Evolutionary conservation across 371 early-diverging fungal species (phyloP).

Genomic region (Funneliformis caledonium): DNA sequence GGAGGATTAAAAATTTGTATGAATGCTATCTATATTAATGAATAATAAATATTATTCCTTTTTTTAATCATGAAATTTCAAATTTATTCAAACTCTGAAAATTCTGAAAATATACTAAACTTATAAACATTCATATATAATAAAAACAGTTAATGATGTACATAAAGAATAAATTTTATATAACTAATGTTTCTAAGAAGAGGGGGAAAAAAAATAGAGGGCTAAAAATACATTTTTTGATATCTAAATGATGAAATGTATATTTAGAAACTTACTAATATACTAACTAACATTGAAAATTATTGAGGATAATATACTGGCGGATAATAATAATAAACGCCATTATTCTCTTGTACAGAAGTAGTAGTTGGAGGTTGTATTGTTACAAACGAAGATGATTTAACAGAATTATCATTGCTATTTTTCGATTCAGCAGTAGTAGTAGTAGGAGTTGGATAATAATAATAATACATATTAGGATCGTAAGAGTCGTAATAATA

Average conservation of each 20-base stretch:
- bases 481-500: constrained; percentile 40
- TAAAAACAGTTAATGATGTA: not conserved
- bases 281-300: not conserved
- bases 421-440: not conserved
- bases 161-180: not conserved
- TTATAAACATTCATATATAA: too few relatives aligned
- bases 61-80: not conserved
- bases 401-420: constrained; percentile 9
- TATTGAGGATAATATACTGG: not conserved
- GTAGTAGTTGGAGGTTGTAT: constrained; percentile 1
- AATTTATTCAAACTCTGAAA: not conserved
- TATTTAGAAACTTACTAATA: not conserved
- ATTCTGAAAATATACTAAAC: not conserved
- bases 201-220: not conserved
- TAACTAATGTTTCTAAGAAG: not conserved
- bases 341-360: not conserved
- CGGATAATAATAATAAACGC: constrained; percentile 12
- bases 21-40: not conserved
- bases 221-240: not conserved
- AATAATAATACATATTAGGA: constrained; percentile 38
- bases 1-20: not conserved
- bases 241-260: not conserved
- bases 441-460: not conserved
- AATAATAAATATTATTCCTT: not conserved
- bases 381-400: not conserved